Base-by-base conservation (phyloP, 2,329 filamentous ascomycete genomes). In the Ceratocystis smalleyi region DNA sequence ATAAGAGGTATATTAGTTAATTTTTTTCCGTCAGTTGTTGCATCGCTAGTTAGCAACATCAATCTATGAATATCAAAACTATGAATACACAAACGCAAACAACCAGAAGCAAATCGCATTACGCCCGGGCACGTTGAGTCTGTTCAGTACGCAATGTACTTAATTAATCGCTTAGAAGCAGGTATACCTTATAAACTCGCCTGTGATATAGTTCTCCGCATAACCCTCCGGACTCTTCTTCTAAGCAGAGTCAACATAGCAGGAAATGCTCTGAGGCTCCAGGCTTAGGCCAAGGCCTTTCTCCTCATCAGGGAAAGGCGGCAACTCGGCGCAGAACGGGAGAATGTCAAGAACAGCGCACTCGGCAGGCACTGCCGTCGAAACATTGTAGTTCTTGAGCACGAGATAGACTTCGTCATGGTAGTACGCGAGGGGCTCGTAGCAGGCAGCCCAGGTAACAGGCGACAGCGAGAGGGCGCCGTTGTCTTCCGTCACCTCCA, bases 281-380 rank as follows among this genome's bases (percentile, higher is more conserved):
- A 51, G 5, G 43, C 8, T 55, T 12, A 63, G 10, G 17, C 22
- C 22, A 5, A 40, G 7, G 1, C 6, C 10, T 19, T 7, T n/a
- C 3, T 3, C 32, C 32, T 27, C 6, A 30, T 69, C 69, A 0
- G 75, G 73, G 24, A 77, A 66, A 15, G 70, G 70, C 12, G 73
- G 69, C 47, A 79, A 68, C 64, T 68, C 59, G 0, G 74, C 72
- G 61, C 78, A 81, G 69, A 78, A 71, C 7, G 78, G 75, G 17
- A 80, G 67, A 59, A 81, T 69, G 7, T 69, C 71, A 47, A 81
- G 71, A 6, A 74, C 71, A 1, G 72, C 75, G 66, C 79, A 81
- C 2, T 71, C 73, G 51, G 72, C 69, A 1, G 77, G 76, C 1
- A 76, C 68, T 3, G 68, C 65, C 65, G 69, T 35, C 47, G 67